These are phyloP conservation scores for Sporothrix variecibatus DNA, from an alignment of 2,329 filamentous ascomycete species.

Conservation along the genomic window DNA sequence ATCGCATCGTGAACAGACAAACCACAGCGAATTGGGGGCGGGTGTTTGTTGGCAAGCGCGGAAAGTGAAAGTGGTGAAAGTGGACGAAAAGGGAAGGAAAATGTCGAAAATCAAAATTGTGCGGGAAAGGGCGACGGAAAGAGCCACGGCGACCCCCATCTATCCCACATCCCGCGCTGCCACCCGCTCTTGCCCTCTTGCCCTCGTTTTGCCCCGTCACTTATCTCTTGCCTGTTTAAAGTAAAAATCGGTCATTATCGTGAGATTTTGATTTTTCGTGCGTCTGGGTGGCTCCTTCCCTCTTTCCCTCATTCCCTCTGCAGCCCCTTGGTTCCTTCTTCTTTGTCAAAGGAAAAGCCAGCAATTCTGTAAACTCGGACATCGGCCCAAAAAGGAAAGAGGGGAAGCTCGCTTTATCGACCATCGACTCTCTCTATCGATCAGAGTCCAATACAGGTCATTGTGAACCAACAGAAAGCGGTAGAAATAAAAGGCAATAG, in stretches of 20 bases:
- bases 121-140: not conserved
- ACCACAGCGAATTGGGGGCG: not conserved
- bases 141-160: not conserved
- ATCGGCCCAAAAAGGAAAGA: constrained; percentile 14
- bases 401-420: not conserved
- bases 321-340: not conserved
- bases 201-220: not conserved
- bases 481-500: not conserved
- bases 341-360: not conserved
- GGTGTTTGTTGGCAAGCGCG: constrained; percentile 7
- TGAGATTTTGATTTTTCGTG: constrained; percentile 6
- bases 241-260: constrained; percentile 10
- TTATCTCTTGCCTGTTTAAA: constrained; percentile 10
- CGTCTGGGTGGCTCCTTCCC: not conserved
- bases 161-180: constrained; percentile 7
- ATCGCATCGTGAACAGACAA: constrained; percentile 19
- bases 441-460: not conserved
- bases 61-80: not conserved
- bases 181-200: not conserved
- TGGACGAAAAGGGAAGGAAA: not conserved
- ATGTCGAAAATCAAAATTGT: not conserved
- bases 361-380: not conserved
- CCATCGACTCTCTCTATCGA: not conserved
- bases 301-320: not conserved
- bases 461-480: not conserved